Conservation (phyloP, 2,329 filamentous ascomycete species). For the Paradendryphiella salina region DNA sequence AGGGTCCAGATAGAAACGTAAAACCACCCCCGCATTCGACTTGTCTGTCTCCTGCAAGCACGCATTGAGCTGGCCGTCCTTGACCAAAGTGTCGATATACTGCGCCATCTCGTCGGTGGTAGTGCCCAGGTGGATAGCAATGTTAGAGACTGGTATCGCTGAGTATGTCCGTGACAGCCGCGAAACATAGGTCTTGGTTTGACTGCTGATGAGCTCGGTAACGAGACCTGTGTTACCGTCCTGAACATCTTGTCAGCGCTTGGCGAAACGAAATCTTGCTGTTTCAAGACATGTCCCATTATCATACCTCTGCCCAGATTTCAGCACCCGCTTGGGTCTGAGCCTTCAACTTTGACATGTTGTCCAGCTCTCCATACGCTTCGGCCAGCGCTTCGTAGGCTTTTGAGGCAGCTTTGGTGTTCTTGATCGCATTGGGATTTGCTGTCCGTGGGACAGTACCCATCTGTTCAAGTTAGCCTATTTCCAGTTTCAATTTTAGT, state of each 20-base stretch:
- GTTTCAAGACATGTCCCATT: constrained; percentile 18
- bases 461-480: constrained; percentile 43
- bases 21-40: constrained; percentile 49
- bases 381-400: constrained; percentile 72
- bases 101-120: constrained; percentile 56
- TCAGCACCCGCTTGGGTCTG: constrained; percentile 64
- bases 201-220: constrained; percentile 67
- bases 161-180: constrained; percentile 74
- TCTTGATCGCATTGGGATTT: constrained; percentile 57
- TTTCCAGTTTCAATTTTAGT: not conserved
- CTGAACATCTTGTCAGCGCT: constrained; percentile 37
- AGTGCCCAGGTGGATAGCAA: constrained; percentile 56
- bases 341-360: constrained; percentile 60
- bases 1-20: constrained; percentile 57
- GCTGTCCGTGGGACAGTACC: constrained; percentile 61
- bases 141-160: constrained; percentile 60
- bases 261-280: constrained; percentile 11
- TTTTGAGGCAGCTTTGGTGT: constrained; percentile 63
- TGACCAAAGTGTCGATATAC: constrained; percentile 59
- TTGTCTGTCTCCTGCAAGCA: constrained; percentile 52
- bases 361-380: constrained; percentile 61
- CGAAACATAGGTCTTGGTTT: constrained; percentile 75
- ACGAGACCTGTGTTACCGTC: constrained; percentile 77
- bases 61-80: constrained; percentile 56
- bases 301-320: constrained; percentile 62